A percentile compares a stretch with the other conserved stretches of the same genome.
Conservation (phyloP, 495 filamentous ascomycete genomes). For the Xeromyces bisporus region DNA sequence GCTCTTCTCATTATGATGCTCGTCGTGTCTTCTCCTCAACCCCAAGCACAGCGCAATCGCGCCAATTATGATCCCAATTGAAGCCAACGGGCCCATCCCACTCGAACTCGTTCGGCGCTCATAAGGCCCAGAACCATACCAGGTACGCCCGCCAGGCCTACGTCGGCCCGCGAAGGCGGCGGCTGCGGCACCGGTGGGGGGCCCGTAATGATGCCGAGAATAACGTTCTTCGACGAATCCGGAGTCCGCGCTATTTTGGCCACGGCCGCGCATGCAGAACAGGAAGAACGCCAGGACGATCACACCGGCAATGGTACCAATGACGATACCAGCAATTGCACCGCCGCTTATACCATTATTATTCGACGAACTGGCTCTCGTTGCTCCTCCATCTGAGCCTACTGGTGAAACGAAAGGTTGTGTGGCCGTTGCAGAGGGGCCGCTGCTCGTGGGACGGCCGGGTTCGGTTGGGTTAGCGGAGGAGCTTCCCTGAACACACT, state of each 20-base stretch:
- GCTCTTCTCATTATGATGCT: slow-evolving; percentile 31
- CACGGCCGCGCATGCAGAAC: slow-evolving; percentile 49
- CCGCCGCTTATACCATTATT: slow-evolving; percentile 53
- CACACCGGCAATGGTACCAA: slow-evolving; percentile 60
- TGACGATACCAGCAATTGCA: slow-evolving; percentile 89
- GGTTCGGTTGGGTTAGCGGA: slow-evolving; percentile 35
- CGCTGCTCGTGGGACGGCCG: slow-evolving; percentile 53
- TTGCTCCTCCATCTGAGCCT: slow-evolving; percentile 32
- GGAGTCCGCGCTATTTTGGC: slow-evolving; percentile 33
- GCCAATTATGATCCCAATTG: slow-evolving; percentile 41
- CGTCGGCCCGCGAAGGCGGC: slow-evolving; percentile 15
- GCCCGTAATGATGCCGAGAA: slow-evolving; percentile 29
- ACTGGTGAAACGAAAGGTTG: slow-evolving; percentile 41
- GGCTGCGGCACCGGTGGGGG: slow-evolving; percentile 20
- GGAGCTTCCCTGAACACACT: slow-evolving; percentile 25
- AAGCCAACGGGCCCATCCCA: slow-evolving; percentile 37
- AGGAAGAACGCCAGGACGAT: slow-evolving; percentile 52
- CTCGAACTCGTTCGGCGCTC: slow-evolving; percentile 36
- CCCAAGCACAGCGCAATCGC: slow-evolving; percentile 58
- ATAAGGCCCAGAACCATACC: slow-evolving; percentile 47
- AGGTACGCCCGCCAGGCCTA: slow-evolving; percentile 40
- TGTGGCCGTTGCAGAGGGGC: slow-evolving; percentile 38
- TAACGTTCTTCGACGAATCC: slow-evolving; percentile 57
- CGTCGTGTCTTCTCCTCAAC: slow-evolving; percentile 46
- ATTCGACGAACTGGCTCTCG: slow-evolving; percentile 23